Conservation (phyloP, 2,329 filamentous ascomycete species). For the Aureobasidium sp. region DNA sequence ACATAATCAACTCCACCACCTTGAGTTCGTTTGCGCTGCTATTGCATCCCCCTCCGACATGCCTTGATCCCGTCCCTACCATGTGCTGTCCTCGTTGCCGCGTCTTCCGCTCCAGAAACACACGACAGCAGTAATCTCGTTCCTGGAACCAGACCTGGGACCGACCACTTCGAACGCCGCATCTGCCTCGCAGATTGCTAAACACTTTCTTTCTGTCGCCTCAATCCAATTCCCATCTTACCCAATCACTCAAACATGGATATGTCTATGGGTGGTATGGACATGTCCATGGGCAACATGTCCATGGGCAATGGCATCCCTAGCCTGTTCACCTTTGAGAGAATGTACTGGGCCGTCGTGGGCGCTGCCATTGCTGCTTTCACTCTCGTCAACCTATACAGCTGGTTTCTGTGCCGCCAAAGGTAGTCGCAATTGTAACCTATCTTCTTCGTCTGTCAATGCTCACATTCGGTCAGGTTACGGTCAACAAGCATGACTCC, state of each 20-base stretch:
- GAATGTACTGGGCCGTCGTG: slow-evolving; percentile 48
- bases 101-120: not conserved
- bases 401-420: slow-evolving; percentile 43
- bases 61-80: not conserved
- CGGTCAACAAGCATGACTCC: slow-evolving; percentile 38
- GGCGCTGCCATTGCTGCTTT: slow-evolving; percentile 40
- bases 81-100: not conserved
- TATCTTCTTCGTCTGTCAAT: not conserved
- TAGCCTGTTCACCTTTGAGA: slow-evolving; percentile 41
- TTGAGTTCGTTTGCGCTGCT: slow-evolving; percentile 5
- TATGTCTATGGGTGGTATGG: slow-evolving; percentile 29
- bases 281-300: slow-evolving; percentile 35
- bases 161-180: not conserved
- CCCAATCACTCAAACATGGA: not conserved
- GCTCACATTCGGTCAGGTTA: slow-evolving; percentile 33
- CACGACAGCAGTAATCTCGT: not conserved
- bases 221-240: not conserved
- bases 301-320: slow-evolving; percentile 39
- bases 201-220: not conserved
- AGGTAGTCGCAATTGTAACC: slow-evolving; percentile 32
- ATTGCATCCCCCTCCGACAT: not conserved
- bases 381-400: slow-evolving; percentile 39
- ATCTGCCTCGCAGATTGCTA: not conserved
- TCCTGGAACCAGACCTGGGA: not conserved
- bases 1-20: not conserved